These are phyloP conservation scores for Jamesozyma lodderae DNA, from an alignment of 805 yeast species.

Conservation along the genomic window DNA sequence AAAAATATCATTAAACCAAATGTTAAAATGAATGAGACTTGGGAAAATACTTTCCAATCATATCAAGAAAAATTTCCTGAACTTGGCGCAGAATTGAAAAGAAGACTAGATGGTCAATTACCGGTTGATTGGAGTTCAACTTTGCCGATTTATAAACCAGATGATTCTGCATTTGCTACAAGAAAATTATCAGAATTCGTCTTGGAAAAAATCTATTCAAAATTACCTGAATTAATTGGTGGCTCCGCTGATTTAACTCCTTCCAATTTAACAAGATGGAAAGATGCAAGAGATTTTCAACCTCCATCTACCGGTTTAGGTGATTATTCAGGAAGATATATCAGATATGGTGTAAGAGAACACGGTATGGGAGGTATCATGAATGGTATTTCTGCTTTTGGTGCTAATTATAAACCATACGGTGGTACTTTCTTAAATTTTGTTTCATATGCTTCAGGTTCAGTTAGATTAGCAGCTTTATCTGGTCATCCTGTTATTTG, in stretches of 20 bases:
- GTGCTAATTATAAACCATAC: constrained; percentile 76
- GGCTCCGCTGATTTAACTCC: constrained; percentile 98
- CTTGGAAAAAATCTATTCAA: constrained; percentile 50
- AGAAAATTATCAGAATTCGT: constrained; percentile 88
- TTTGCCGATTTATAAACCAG: constrained; percentile 72
- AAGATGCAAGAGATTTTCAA: constrained; percentile 84
- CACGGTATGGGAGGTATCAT: constrained; percentile 98
- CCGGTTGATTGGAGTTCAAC: constrained; percentile 73
- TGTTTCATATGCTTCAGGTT: constrained; percentile 77
- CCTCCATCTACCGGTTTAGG: constrained; percentile 73
- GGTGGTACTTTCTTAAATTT: constrained; percentile 99
- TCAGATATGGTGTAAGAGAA: constrained; percentile 97
- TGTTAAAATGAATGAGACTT: constrained; percentile 58
- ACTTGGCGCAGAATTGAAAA: constrained; percentile 65
- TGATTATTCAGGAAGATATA: constrained; percentile 81
- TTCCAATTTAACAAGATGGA: constrained; percentile 88
- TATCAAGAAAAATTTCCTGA: constrained; percentile 68
- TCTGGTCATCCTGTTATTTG: constrained; percentile 77
- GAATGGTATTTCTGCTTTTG: constrained; percentile 92
- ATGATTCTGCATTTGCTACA: constrained; percentile 80
- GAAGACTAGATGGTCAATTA: constrained; percentile 70
- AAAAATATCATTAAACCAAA: constrained; percentile 49
- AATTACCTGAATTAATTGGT: constrained; percentile 83
- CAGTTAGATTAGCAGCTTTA: constrained; percentile 75
- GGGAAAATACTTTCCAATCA: constrained; percentile 55